Base-by-base conservation (phyloP, 2,329 filamentous ascomycete genomes). In the Amauroascus niger region DNA sequence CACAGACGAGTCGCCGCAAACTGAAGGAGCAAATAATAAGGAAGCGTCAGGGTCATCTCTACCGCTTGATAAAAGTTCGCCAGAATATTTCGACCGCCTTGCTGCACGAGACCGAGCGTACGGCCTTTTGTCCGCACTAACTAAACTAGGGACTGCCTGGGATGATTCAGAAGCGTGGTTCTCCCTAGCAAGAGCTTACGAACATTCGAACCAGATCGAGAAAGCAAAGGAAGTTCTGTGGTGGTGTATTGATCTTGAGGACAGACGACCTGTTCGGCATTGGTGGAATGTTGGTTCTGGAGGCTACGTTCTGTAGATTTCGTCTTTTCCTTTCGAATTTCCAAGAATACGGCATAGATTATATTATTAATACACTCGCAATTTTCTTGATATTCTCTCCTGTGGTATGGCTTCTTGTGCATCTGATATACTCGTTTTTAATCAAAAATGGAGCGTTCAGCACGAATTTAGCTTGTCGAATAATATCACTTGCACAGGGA, bases 191-290 rank as follows among this genome's bases (percentile, higher is more conserved):
- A 78, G 88, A 58, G 89, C 88, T 8, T 87, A 96, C 64, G 93
- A 98, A 69, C 82, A 89, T 65, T 87, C 87, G 54, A 87, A 86
- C 0, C 87, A 95, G 72, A 70, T 81, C 1, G 87, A 93, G 35
- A 95, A 91, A 74, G 86, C 93, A 13, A 94, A 90, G 72, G 86
- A 93, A 61, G 88, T 90, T 44, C 77, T 97, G 6, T 97, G 93
- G 93, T 97, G 91, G 89, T 95, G 90, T 62, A 87, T 98, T 11
- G 89, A 96, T 70, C 76, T 98, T 28, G 93, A 97, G 67, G 91
- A 98, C 66, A 82, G 81, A 6, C 82, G 81, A 59, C 88, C 85
- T 0, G 79, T 95, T 46, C 81, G 93, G 54, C 79, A 80, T 55
- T 97, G 91, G 93, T 78, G 76, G 28, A 83, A 79, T 60, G 77